These are phyloP conservation scores for Bathelium albidoporum DNA, from an alignment of 495 filamentous ascomycete genomes.

Conservation along the genomic window DNA sequence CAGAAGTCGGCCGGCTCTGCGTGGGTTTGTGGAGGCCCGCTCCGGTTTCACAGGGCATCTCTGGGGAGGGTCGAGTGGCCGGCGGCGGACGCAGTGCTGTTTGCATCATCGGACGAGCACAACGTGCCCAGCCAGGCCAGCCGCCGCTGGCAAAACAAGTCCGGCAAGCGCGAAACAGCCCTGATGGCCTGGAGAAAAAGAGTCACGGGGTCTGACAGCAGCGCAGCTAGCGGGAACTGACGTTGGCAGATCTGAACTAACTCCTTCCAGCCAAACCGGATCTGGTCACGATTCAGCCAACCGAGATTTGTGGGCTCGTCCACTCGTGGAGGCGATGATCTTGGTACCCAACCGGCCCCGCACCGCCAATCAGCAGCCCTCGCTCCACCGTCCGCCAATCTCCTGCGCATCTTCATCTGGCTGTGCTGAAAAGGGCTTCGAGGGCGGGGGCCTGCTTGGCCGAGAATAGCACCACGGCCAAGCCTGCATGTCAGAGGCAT, in stretches of 20 bases:
- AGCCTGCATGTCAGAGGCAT: background rate
- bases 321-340: background rate
- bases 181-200: no score
- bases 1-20: background rate
- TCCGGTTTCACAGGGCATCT: background rate
- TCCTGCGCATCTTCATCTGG: background rate
- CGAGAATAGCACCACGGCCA: background rate
- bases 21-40: background rate
- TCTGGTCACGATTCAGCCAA: background rate
- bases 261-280: background rate
- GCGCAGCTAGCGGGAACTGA: background rate
- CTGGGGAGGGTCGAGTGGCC: background rate
- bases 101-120: background rate
- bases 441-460: background rate
- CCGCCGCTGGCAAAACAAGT: no score
- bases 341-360: background rate
- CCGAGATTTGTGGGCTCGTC: constrained; percentile 1
- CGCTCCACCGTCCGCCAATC: background rate
- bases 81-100: background rate
- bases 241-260: background rate
- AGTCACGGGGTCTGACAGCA: background rate
- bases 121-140: background rate
- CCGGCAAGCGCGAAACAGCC: background rate
- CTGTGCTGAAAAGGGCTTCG: background rate
- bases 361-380: background rate